phyloP scores from a whole-genome alignment of 2,329 filamentous ascomycete species.

The Paecilomyces dactylethromorphus region DNA sequence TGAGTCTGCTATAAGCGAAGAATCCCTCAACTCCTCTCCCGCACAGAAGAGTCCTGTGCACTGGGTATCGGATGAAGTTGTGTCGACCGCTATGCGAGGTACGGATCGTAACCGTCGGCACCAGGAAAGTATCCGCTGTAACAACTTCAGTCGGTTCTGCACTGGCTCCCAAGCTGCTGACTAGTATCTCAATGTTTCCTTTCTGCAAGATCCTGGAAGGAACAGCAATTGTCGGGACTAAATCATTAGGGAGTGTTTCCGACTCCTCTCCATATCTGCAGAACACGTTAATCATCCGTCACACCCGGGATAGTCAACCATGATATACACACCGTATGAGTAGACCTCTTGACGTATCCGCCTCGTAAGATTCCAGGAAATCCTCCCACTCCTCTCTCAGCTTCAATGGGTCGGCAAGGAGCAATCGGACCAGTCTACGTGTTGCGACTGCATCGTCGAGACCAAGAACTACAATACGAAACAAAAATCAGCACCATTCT shows the following conservation, averaged over 20 bases:
- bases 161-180: slow-evolving; percentile 46
- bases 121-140: slow-evolving; percentile 59
- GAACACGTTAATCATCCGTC: background rate
- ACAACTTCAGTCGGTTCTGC: slow-evolving; percentile 42
- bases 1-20: slow-evolving; percentile 26
- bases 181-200: slow-evolving; percentile 55
- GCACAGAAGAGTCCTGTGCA: slow-evolving; percentile 73
- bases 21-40: slow-evolving; percentile 66
- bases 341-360: slow-evolving; percentile 49
- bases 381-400: slow-evolving; percentile 61
- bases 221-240: slow-evolving; percentile 49
- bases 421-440: slow-evolving; percentile 57
- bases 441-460: slow-evolving; percentile 45
- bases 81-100: slow-evolving; percentile 57
- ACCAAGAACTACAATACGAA: slow-evolving; percentile 38
- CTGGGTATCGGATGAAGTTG: slow-evolving; percentile 67
- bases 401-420: slow-evolving; percentile 64
- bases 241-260: slow-evolving; percentile 41
- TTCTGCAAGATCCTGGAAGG: slow-evolving; percentile 51
- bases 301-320: background rate
- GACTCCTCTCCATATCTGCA: slow-evolving; percentile 49
- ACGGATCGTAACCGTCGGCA: slow-evolving; percentile 66
- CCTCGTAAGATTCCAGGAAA: slow-evolving; percentile 46
- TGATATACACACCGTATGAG: slow-evolving; percentile 53
- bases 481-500: slow-evolving; percentile 1